Conservation (phyloP, 1,284 basidiomycete species). For the Volvariella surrecta region DNA sequence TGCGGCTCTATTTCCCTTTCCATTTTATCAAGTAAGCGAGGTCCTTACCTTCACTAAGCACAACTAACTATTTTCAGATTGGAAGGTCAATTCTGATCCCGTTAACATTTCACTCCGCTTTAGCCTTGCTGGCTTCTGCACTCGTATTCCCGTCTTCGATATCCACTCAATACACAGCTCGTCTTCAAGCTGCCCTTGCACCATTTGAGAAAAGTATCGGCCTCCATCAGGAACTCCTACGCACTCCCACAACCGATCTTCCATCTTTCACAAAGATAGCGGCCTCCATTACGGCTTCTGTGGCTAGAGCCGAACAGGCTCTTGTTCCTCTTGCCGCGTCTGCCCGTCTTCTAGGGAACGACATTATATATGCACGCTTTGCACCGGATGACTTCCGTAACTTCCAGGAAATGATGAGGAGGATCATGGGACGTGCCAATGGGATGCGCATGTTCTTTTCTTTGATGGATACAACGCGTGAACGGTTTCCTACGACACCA, state of each 20-base stretch:
- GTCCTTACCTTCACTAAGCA: neutral
- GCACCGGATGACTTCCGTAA: constrained; percentile 48
- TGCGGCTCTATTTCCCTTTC: constrained; percentile 56
- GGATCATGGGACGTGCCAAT: constrained; percentile 49
- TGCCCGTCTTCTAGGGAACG: constrained; percentile 48
- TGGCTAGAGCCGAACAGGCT: constrained; percentile 44
- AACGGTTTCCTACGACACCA: constrained; percentile 49
- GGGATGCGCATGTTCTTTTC: constrained; percentile 61
- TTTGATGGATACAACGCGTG: constrained; percentile 51
- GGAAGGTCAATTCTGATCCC: constrained; percentile 52
- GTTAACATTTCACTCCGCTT: constrained; percentile 49
- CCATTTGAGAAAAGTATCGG: constrained; percentile 42
- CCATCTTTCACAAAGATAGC: constrained; percentile 32
- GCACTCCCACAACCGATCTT: constrained; percentile 31
- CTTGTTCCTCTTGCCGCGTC: constrained; percentile 47
- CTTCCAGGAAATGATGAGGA: constrained; percentile 42
- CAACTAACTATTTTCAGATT: constrained; percentile 20
- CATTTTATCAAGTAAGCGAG: constrained; percentile 42
- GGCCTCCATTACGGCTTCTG: constrained; percentile 23
- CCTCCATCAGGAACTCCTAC: constrained; percentile 40
- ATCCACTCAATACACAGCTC: constrained; percentile 51
- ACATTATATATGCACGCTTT: constrained; percentile 59
- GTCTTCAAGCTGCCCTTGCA: constrained; percentile 41
- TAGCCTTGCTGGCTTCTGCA: constrained; percentile 45
- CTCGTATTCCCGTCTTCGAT: constrained; percentile 62